Evolutionary conservation across 1,284 basidiomycete species (phyloP), one percentile per base, ranked within the genome.

Genomic region (Rhodotorula sp.): DNA sequence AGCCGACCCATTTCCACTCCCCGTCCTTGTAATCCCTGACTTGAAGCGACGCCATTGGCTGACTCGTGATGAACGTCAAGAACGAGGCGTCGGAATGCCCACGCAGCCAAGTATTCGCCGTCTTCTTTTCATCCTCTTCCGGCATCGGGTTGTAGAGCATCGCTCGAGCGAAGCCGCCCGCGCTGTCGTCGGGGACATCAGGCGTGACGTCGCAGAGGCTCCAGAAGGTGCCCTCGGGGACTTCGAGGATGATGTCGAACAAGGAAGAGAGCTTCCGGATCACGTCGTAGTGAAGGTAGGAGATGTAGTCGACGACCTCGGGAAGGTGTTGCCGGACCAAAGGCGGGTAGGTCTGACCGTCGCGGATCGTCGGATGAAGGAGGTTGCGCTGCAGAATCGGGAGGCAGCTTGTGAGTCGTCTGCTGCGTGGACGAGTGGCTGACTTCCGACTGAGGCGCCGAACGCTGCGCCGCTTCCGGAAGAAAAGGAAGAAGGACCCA

Each of bases 1-100:
- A 65, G 3, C 64, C 69, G 62, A 70, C 65, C 39, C 47, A 70
- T 43, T 70, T 67, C 65, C 65, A 70, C 31, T 63, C 10, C 5
- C 69, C 69, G 65, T 70, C 69, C 26, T 58, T 34, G 61, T 70
- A 67, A n/a, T 70, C 69, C 23, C 69, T 65, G 39, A 70, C 57
- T 49, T 70, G 69, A 2, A 70, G 58, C 47, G 65, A 67, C 6
- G 69, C 54, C 69, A 70, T 70, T 16, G 69, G 65, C 52, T 70
- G 69, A 8, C 31, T 31, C 10, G 69, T 70, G 64, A 70, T 62
- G 61, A 70, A 70, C 21, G 69, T 70, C 31, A 70, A 39, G n/a
- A 39, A 46, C n/a, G 60, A 66, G 14, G 69, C 69, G 51, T 70
- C 65, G 21, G 56, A 52, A 34, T 70, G 69, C 1, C 69, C 69